A percentile compares a stretch with the other conserved stretches of the same genome.
phyloP scores from a whole-genome alignment of 1,284 basidiomycete species.

The Cutaneotrichosporon dermatis region DNA sequence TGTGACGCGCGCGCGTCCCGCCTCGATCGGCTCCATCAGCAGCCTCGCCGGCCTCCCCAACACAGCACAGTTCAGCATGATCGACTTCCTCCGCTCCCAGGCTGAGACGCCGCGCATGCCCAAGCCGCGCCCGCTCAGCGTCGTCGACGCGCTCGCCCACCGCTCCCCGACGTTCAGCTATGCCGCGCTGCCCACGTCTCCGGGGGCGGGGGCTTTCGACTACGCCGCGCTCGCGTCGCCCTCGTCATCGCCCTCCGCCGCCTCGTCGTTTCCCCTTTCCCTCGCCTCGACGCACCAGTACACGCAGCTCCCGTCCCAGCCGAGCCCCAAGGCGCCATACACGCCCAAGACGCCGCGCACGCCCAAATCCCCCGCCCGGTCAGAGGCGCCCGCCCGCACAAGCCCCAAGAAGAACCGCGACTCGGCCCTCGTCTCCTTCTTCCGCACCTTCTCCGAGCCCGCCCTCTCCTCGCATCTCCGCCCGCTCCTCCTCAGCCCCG shows the following conservation, averaged over 20 bases:
- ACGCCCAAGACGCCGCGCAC: too few species aligned
- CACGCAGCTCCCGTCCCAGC: too few species aligned
- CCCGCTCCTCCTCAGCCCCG: background rate
- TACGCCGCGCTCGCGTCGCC: background rate
- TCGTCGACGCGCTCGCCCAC: slow-evolving; percentile 1
- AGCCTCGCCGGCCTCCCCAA: background rate
- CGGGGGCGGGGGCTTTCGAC: background rate
- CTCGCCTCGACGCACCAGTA: too few species aligned
- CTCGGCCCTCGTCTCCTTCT: background rate
- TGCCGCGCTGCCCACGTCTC: background rate
- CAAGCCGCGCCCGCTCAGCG: background rate
- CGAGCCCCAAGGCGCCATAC: too few species aligned
- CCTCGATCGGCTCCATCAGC: background rate
- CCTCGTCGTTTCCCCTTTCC: background rate
- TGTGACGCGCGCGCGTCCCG: background rate
- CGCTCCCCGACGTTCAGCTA: background rate
- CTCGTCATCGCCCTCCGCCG: background rate
- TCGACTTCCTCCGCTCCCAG: slow-evolving; percentile 1
- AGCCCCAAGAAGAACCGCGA: background rate
- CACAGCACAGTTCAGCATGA: background rate
- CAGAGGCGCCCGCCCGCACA: too few species aligned
- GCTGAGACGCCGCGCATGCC: background rate
- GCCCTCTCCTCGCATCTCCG: background rate
- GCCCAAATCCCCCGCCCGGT: too few species aligned
- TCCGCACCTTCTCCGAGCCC: background rate